A percentile compares a stretch with the other conserved stretches of the same genome.
Conservation (phyloP, 768 basidiomycete species). For the Glaciozyma martinii region DNA sequence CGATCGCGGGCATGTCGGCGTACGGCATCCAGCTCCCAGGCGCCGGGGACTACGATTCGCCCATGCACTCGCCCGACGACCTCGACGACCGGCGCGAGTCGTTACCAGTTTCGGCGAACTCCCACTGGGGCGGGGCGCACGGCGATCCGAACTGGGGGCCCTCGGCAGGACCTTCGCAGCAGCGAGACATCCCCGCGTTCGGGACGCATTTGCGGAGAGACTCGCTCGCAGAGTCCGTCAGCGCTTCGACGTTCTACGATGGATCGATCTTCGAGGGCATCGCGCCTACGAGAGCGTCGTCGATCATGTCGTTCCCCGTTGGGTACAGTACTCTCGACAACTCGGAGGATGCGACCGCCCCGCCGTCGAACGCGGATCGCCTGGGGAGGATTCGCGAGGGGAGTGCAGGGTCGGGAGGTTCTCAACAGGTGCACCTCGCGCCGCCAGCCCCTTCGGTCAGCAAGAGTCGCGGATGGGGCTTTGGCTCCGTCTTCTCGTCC, state of each 20-base stretch:
- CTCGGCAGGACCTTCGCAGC: neutral
- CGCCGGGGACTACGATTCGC: neutral
- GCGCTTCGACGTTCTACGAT: conserved; percentile 37
- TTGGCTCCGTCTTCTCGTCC: neutral
- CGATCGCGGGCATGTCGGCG: conserved; percentile 14
- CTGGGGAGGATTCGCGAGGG: neutral
- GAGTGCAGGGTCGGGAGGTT: neutral
- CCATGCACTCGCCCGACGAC: conserved; percentile 12
- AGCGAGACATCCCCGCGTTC: conserved; percentile 11
- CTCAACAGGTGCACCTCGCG: neutral
- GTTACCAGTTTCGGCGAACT: conserved; percentile 6
- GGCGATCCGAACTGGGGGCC: conserved; percentile 2
- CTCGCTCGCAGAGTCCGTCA: conserved; percentile 20
- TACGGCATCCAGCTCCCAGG: conserved; percentile 18
- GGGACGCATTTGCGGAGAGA: conserved; percentile 9
- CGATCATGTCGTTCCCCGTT: conserved; percentile 31
- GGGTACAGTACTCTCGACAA: conserved; percentile 17
- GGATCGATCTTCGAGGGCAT: conserved; percentile 39
- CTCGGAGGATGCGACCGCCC: neutral
- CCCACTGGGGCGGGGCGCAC: conserved; percentile 3
- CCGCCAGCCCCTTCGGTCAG: neutral
- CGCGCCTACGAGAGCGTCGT: conserved; percentile 25
- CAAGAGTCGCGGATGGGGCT: neutral
- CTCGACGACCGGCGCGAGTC: conserved; percentile 5
- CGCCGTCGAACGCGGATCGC: too few relatives aligned